Evolutionary conservation across 805 yeast genomes (phyloP), one percentile per base, ranked within the genome.

Genomic region (Schwanniomyces yamadae): DNA sequence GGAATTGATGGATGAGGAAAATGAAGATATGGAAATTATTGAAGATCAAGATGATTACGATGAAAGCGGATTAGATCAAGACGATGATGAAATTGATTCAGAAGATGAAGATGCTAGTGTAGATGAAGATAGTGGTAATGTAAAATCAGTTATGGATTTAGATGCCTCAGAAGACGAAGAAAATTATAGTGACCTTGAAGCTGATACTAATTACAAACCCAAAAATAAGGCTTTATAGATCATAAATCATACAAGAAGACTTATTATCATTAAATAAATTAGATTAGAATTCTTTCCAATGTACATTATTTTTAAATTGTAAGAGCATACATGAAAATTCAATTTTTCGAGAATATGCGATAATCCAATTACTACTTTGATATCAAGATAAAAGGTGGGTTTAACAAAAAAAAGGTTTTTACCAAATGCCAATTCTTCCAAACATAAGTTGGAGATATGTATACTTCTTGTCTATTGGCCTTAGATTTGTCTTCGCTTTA

Each of bases 401-500:
- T n/a, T n/a, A n/a, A n/a, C n/a, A n/a, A n/a, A n/a, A n/a, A n/a
- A n/a, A n/a, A n/a, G n/a, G n/a, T n/a, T n/a, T n/a, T n/a, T n/a
- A n/a, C 10, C 7, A 7, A 21, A 21, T 23, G 24, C 23, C 28
- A 12, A 24, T 25, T 36, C 18, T 21, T 24, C 42, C 32, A 15
- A 23, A 30, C 27, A 21, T 55, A 18, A 55, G 59, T 39, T 77
- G 84, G 82, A 61, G 85, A 42, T 52, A 50, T 14, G 50, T 72
- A 4, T 72, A 77, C 46, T 39, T 75, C 7, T 14, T 65, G 9
- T 56, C 77, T 7, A 58, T 80, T 3, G 68, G 69, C 0, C 48
- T 77, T 18, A 55, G 87, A 34, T 60, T 83, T 15, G 62, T 74
- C 17, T 63, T 87, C 29, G 80, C 84, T 0, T 54, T 84, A 1